Percentiles rank a stretch among this genome's conserved stretches.
These are phyloP conservation scores for Diversispora epigaea DNA, from an alignment of 192 early-diverging fungal species.

Conservation along the genomic window DNA sequence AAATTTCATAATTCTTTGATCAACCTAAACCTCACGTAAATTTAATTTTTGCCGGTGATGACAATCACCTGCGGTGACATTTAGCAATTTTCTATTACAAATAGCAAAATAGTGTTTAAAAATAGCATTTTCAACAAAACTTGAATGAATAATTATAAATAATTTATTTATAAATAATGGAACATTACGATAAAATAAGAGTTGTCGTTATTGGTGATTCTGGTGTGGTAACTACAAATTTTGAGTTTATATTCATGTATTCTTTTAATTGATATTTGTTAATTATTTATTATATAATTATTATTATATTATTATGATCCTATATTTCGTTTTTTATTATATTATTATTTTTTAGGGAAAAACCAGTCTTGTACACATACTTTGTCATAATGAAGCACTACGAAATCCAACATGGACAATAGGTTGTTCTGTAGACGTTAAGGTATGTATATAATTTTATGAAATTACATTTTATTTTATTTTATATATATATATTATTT, in stretches of 20 bases:
- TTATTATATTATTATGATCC: background rate
- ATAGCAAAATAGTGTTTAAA: too few relatives aligned
- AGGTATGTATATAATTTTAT: slow-evolving; percentile 30
- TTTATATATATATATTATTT: background rate
- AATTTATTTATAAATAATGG: slow-evolving; percentile 1
- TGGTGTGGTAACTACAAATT: slow-evolving; percentile 26
- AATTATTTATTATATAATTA: background rate
- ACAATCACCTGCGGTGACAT: too few relatives aligned
- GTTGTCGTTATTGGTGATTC: slow-evolving; percentile 30
- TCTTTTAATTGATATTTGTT: background rate
- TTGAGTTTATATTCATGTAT: too few relatives aligned
- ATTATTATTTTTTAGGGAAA: slow-evolving; percentile 41
- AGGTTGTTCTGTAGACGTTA: slow-evolving; percentile 54
- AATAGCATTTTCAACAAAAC: too few relatives aligned
- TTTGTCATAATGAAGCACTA: slow-evolving; percentile 50
- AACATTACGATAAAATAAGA: slow-evolving; percentile 20
- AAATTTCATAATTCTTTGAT: too few relatives aligned
- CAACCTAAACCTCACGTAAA: too few relatives aligned
- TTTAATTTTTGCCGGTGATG: too few relatives aligned
- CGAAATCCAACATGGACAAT: slow-evolving; percentile 42
- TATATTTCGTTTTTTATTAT: too few relatives aligned
- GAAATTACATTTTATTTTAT: background rate
- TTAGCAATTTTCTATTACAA: too few relatives aligned
- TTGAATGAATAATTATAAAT: too few relatives aligned
- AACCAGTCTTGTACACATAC: slow-evolving; percentile 52